Conservation (phyloP, 169 alveolate genomes). For the Plasmodium vivax region DNA sequence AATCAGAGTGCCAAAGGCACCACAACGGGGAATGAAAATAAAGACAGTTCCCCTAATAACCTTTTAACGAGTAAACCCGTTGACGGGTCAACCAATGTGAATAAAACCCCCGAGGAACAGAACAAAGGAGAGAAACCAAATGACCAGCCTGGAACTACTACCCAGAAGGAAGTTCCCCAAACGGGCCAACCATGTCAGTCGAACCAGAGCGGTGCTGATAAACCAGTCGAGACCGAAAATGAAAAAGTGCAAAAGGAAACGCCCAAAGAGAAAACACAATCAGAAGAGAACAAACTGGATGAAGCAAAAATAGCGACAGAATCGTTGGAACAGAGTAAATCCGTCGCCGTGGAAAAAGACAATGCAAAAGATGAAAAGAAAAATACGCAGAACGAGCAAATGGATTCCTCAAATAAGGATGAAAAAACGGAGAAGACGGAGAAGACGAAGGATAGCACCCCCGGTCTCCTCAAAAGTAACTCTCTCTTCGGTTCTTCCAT, state of each 20-base stretch:
- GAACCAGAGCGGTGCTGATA: not conserved
- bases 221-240: not conserved
- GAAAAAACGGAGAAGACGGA: not conserved
- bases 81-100: not conserved
- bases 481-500: slow-evolving; percentile 13
- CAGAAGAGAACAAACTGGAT: not conserved
- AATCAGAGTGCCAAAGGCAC: not conserved
- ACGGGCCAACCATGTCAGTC: not conserved
- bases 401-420: not conserved
- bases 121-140: not conserved
- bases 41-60: not conserved
- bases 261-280: not conserved
- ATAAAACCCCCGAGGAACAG: not conserved
- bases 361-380: not conserved
- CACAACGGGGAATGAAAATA: not conserved
- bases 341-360: not conserved
- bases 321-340: not conserved
- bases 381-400: not conserved
- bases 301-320: not conserved
- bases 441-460: not conserved
- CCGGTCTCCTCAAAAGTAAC: slow-evolving; percentile 2
- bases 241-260: slow-evolving; percentile 8
- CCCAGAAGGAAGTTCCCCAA: not conserved
- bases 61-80: not conserved
- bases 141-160: not conserved